Percentiles rank a stretch among this genome's conserved stretches.
phyloP scores from a whole-genome alignment of 1,284 basidiomycete species.

The Trametes hirsuta region DNA sequence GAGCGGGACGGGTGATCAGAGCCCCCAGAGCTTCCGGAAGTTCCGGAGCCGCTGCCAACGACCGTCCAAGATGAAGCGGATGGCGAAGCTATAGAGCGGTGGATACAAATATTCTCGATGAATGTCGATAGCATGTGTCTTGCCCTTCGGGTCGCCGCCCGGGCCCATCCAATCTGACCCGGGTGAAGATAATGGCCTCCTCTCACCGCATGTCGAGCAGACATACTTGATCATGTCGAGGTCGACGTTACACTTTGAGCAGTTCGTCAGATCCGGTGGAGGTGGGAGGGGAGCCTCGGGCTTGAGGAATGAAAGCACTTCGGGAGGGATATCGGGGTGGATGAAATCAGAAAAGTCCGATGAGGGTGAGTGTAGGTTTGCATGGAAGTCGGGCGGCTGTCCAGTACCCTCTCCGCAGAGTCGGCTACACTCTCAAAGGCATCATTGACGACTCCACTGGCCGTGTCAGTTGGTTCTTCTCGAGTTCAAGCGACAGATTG shows the following conservation, averaged over 20 bases:
- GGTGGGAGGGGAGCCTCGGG: conserved; percentile 50
- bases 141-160: conserved; percentile 33
- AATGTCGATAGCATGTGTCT: conserved; percentile 23
- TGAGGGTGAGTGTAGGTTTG: conserved; percentile 61
- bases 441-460: conserved; percentile 37
- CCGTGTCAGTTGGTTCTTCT: conserved; percentile 57
- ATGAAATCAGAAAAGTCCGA: conserved; percentile 34
- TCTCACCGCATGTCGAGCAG: conserved; percentile 84
- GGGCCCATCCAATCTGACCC: conserved; percentile 16
- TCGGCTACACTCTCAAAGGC: conserved; percentile 31
- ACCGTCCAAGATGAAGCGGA: conserved; percentile 44
- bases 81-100: conserved; percentile 41
- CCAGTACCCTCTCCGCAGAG: conserved; percentile 18
- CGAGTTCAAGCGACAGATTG: conserved; percentile 53
- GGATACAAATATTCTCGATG: conserved; percentile 21
- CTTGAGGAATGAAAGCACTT: conserved; percentile 56
- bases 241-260: conserved; percentile 76
- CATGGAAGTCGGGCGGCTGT: conserved; percentile 58
- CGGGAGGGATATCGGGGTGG: conserved; percentile 49
- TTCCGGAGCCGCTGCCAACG: conserved; percentile 20
- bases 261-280: conserved; percentile 71
- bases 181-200: conserved; percentile 43
- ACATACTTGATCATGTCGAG: conserved; percentile 85
- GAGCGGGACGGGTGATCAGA: conserved; percentile 21
- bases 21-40: conserved; percentile 17